Evolutionary conservation across 176 grass and related monocot species (phyloP).

Genomic region (Oryza nivara): DNA sequence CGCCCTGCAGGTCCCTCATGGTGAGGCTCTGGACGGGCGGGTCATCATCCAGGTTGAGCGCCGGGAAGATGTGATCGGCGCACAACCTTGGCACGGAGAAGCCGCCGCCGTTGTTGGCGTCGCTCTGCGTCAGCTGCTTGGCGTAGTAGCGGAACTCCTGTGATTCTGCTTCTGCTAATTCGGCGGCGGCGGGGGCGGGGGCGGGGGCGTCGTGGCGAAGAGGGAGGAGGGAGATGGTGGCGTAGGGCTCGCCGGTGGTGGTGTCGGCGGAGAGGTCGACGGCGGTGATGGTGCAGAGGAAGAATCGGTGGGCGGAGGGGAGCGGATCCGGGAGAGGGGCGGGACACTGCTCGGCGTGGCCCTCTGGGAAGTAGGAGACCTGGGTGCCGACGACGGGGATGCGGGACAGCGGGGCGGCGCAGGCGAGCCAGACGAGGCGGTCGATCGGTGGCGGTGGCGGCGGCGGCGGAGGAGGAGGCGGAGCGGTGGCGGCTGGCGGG

Average conservation of each 20-base stretch:
- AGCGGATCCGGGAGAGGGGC: slow-evolving; percentile 21
- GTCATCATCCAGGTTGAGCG: slow-evolving; percentile 51
- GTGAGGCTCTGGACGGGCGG: slow-evolving; percentile 61
- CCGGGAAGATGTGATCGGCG: slow-evolving; percentile 68
- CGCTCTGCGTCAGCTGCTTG: slow-evolving; percentile 80
- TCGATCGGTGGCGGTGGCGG: not conserved
- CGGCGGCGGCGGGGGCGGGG: no score
- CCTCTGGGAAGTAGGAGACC: slow-evolving; percentile 79
- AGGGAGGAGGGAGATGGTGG: slow-evolving; percentile 50
- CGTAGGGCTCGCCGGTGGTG: slow-evolving; percentile 62
- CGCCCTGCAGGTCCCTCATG: slow-evolving; percentile 48
- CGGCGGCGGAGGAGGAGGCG: not conserved
- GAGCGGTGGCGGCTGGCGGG: not conserved
- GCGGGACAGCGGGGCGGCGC: slow-evolving; percentile 50
- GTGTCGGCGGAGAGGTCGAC: slow-evolving; percentile 49
- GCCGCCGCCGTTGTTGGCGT: slow-evolving; percentile 87
- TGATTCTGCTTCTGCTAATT: no score
- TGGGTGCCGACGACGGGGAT: slow-evolving; percentile 53
- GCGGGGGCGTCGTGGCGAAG: not conserved
- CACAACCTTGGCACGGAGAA: slow-evolving; percentile 79
- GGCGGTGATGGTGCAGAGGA: slow-evolving; percentile 53
- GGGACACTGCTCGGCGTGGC: slow-evolving; percentile 73
- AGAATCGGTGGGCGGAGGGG: not conserved
- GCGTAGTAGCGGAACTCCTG: slow-evolving; percentile 32
- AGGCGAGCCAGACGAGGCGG: slow-evolving; percentile 60